These are phyloP conservation scores for Chytriomyces hyalinus DNA, from an alignment of 192 early-diverging fungal species.

Conservation along the genomic window DNA sequence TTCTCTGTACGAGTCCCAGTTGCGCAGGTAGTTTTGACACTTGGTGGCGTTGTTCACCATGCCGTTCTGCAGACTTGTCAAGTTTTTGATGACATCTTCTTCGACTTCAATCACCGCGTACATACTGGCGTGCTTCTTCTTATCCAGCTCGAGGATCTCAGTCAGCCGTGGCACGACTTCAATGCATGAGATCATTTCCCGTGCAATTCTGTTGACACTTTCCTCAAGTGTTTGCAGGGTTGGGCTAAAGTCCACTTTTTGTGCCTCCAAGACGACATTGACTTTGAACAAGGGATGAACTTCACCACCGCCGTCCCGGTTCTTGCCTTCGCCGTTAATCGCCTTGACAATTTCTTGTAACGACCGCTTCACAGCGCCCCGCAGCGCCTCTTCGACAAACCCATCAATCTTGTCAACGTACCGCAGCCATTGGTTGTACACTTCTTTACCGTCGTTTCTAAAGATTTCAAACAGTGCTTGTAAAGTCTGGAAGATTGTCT, in stretches of 20 bases:
- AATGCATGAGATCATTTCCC: conserved; percentile 66
- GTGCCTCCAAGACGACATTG: conserved; percentile 63
- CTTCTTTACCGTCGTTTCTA: conserved; percentile 62
- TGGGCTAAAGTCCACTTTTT: conserved; percentile 67
- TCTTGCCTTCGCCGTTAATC: conserved; percentile 70
- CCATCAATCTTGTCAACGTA: conserved; percentile 63
- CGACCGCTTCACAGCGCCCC: conserved; percentile 57
- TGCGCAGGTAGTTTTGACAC: conserved; percentile 64
- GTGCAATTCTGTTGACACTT: conserved; percentile 58
- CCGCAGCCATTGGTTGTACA: conserved; percentile 59
- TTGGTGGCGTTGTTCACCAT: conserved; percentile 64
- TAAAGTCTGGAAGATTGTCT: conserved; percentile 53
- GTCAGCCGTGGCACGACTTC: conserved; percentile 48
- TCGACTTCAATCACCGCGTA: conserved; percentile 63
- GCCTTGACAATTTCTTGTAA: conserved; percentile 65
- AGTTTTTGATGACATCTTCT: conserved; percentile 68
- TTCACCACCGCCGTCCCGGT: conserved; percentile 55
- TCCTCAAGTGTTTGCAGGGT: conserved; percentile 59
- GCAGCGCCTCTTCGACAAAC: conserved; percentile 60
- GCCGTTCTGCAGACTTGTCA: conserved; percentile 61
- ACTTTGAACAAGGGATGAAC: conserved; percentile 70
- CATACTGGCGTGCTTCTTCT: conserved; percentile 37
- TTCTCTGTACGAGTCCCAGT: conserved; percentile 71
- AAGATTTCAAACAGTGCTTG: conserved; percentile 56
- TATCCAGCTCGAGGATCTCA: conserved; percentile 19